A percentile compares a stretch with the other conserved stretches of the same genome.
Conservation (phyloP, 768 basidiomycete genomes). For the Postia placenta region DNA sequence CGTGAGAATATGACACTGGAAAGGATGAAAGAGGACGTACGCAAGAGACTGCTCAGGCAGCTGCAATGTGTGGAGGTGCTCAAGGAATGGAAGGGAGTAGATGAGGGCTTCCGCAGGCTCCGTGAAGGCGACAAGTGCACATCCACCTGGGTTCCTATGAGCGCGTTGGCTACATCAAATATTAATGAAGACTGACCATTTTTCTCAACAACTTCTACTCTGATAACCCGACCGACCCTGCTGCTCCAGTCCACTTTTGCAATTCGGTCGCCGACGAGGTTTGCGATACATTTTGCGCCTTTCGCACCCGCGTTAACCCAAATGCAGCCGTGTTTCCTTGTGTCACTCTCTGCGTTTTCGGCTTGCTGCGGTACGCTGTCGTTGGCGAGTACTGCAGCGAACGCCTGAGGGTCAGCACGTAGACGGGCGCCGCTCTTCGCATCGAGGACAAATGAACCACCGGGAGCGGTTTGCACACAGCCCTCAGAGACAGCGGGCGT, state of each 20-base stretch:
- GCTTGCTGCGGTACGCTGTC: constrained; percentile 17
- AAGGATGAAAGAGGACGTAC: constrained; percentile 8
- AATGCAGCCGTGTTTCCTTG: constrained; percentile 13
- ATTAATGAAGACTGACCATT: constrained; percentile 40
- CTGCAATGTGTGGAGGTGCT: constrained; percentile 40
- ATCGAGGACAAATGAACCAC: constrained; percentile 47
- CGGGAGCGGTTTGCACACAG: constrained; percentile 37
- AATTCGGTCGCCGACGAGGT: constrained; percentile 61
- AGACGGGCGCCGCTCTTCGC: constrained; percentile 41
- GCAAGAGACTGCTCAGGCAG: constrained; percentile 15
- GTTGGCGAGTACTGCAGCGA: constrained; percentile 28
- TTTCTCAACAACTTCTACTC: constrained; percentile 51
- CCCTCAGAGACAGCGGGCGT: constrained; percentile 29
- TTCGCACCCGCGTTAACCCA: constrained; percentile 53
- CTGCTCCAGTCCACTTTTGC: constrained; percentile 60
- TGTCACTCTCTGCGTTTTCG: constrained; percentile 23
- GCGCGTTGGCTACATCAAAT: not conserved
- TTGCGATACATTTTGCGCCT: constrained; percentile 48
- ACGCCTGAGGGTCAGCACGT: constrained; percentile 37
- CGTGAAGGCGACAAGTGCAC: constrained; percentile 46
- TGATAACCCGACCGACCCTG: constrained; percentile 44
- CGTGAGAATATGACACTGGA: not conserved
- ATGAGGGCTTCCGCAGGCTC: constrained; percentile 41
- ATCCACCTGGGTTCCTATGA: constrained; percentile 35
- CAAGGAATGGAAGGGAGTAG: constrained; percentile 61